Percentiles rank a stretch among this genome's conserved stretches.
phyloP scores from a whole-genome alignment of 140 eudicot species.

The Ambrosia hybrid region DNA sequence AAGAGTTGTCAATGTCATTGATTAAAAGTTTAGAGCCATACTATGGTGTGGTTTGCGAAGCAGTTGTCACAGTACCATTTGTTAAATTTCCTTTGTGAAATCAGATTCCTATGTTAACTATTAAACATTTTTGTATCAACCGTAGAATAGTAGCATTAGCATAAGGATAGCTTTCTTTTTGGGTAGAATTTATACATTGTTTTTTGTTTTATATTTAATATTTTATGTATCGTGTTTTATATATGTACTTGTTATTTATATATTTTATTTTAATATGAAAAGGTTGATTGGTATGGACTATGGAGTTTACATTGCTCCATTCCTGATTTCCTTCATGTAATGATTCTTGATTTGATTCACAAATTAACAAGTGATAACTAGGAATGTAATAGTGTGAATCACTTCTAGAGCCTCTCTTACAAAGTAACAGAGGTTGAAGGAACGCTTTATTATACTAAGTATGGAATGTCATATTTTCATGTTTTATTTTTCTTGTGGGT shows the following conservation, averaged over 20 bases:
- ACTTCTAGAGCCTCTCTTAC: neutral
- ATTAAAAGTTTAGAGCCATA: neutral
- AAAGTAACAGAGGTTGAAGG: neutral
- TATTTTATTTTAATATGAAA: neutral
- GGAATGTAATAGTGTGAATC: slow-evolving; percentile 4
- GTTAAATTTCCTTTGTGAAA: neutral
- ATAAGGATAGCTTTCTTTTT: neutral
- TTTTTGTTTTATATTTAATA: neutral
- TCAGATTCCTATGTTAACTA: neutral
- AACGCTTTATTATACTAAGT: neutral
- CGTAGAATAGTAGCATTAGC: neutral
- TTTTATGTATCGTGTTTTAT: neutral
- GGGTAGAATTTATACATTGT: neutral
- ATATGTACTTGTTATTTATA: neutral
- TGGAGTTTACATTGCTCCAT: neutral
- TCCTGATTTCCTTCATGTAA: neutral
- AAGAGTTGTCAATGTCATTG: neutral
- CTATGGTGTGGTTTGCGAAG: slow-evolving; percentile 4
- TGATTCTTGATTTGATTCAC: neutral
- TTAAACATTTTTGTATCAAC: neutral
- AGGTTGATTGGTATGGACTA: neutral
- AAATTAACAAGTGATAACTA: slow-evolving; percentile 10
- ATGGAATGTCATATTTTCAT: neutral
- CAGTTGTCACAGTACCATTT: neutral
- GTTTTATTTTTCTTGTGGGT: slow-evolving; percentile 1